Evolutionary conservation across 2,329 filamentous ascomycete species (phyloP).

Genomic region (Claviceps sp.): DNA sequence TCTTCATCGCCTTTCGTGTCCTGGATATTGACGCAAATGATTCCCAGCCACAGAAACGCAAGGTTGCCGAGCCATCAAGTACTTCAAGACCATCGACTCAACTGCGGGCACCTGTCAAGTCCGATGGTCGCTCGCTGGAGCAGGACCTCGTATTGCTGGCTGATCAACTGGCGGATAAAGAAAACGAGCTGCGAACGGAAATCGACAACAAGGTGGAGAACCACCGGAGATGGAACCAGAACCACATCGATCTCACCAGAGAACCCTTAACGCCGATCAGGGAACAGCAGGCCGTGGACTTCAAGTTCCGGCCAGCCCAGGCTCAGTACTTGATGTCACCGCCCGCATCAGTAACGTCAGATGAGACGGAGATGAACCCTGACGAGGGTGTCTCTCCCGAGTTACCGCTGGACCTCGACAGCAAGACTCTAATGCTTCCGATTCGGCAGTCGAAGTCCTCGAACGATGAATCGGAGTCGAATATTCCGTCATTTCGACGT

Average conservation of each 20-base stretch:
- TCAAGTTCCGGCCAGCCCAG: slow-evolving; percentile 57
- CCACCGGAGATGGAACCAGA: slow-evolving; percentile 83
- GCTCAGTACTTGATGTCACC: slow-evolving; percentile 58
- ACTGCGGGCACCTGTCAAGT: slow-evolving; percentile 54
- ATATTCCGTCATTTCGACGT: slow-evolving; percentile 60
- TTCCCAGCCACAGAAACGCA: slow-evolving; percentile 55
- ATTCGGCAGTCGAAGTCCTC: slow-evolving; percentile 30
- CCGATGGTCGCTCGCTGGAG: slow-evolving; percentile 59
- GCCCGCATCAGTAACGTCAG: slow-evolving; percentile 41
- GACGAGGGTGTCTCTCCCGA: slow-evolving; percentile 32
- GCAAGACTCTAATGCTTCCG: slow-evolving; percentile 15
- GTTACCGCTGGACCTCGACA: slow-evolving; percentile 24
- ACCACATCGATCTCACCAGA: slow-evolving; percentile 77
- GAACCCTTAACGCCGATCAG: slow-evolving; percentile 69
- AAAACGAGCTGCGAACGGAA: slow-evolving; percentile 65
- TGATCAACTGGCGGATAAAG: slow-evolving; percentile 67
- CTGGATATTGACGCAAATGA: slow-evolving; percentile 21
- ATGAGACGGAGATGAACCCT: slow-evolving; percentile 38
- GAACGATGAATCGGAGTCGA: slow-evolving; percentile 26
- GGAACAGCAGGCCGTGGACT: slow-evolving; percentile 46
- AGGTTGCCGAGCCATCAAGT: slow-evolving; percentile 44
- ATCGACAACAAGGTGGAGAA: slow-evolving; percentile 80
- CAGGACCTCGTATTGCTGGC: slow-evolving; percentile 65
- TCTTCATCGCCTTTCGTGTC: no score
- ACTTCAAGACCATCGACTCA: slow-evolving; percentile 50